phyloP scores from a whole-genome alignment of 345 rosid genomes.

The Litchi chinensis region DNA sequence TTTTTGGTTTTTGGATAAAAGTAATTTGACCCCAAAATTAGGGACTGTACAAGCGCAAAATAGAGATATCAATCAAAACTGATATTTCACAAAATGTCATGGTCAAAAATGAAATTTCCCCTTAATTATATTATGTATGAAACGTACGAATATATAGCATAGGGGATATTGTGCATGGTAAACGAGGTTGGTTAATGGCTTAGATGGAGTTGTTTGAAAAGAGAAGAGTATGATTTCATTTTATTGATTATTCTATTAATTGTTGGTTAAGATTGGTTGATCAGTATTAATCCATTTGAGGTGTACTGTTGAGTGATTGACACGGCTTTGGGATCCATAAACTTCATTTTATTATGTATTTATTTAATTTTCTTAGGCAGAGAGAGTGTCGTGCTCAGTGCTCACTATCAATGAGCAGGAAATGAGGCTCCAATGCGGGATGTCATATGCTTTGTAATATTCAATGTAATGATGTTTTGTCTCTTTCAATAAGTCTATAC shows the following conservation, averaged over 20 bases:
- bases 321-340: conserved; percentile 31
- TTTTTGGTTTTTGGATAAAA: no score
- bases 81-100: no score
- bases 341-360: neutral
- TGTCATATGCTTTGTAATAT: neutral
- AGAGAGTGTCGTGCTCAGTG: neutral
- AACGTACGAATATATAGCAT: no score
- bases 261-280: conserved; percentile 18
- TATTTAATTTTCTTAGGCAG: conserved; percentile 9
- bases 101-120: no score
- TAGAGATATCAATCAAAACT: no score
- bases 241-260: neutral
- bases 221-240: neutral
- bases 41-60: no score
- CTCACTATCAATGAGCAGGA: neutral
- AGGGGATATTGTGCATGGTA: neutral
- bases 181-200: neutral
- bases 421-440: conserved; percentile 5
- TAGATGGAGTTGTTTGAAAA: neutral
- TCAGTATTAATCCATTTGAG: conserved; percentile 23
- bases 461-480: neutral
- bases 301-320: conserved; percentile 25
- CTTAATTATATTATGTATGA: no score
- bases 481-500: conserved; percentile 1
- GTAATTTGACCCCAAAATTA: no score